Conservation (phyloP, 2,329 filamentous ascomycete species). For the Macroventuria anomochaeta region DNA sequence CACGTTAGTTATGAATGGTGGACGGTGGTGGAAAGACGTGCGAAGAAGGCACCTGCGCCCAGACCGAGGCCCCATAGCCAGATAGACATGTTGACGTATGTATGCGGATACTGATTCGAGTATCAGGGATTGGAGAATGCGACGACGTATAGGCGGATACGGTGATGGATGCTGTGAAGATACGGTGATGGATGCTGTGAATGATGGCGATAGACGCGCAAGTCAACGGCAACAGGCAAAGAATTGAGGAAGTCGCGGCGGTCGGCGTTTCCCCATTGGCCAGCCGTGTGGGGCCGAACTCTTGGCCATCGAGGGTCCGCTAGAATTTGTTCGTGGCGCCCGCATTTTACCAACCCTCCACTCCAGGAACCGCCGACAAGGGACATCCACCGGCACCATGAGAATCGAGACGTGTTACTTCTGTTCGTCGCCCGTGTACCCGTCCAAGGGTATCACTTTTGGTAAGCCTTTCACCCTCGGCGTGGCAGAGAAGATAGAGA, state of each 20-base stretch:
- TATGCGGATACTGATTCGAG: background rate
- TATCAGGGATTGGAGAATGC: background rate
- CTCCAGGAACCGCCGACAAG: slow-evolving; percentile 15
- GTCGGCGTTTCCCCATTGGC: slow-evolving; percentile 14
- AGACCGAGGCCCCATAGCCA: slow-evolving; percentile 66
- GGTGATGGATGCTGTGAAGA: too few relatives aligned
- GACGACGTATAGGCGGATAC: background rate
- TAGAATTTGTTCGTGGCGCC: slow-evolving; percentile 27
- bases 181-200: slow-evolving; percentile 14
- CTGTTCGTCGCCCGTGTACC: slow-evolving; percentile 66
- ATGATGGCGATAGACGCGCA: slow-evolving; percentile 6
- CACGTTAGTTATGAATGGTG: slow-evolving; percentile 1
- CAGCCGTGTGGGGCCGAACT: slow-evolving; percentile 18
- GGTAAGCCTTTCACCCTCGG: slow-evolving; percentile 51
- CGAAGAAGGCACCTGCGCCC: slow-evolving; percentile 70
- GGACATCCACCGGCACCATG: slow-evolving; percentile 31
- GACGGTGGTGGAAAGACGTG: slow-evolving; percentile 44
- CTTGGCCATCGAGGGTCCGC: slow-evolving; percentile 23
- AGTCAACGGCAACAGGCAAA: slow-evolving; percentile 14
- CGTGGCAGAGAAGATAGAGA: background rate
- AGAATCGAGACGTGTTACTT: slow-evolving; percentile 65
- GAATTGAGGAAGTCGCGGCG: slow-evolving; percentile 32
- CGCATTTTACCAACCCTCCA: slow-evolving; percentile 18
- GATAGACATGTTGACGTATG: slow-evolving; percentile 59
- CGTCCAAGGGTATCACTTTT: slow-evolving; percentile 64